Evolutionary conservation across 2,329 filamentous ascomycete species (phyloP), one percentile per base, ranked within the genome.

Genomic region (Colletotrichum lindemuthianum): DNA sequence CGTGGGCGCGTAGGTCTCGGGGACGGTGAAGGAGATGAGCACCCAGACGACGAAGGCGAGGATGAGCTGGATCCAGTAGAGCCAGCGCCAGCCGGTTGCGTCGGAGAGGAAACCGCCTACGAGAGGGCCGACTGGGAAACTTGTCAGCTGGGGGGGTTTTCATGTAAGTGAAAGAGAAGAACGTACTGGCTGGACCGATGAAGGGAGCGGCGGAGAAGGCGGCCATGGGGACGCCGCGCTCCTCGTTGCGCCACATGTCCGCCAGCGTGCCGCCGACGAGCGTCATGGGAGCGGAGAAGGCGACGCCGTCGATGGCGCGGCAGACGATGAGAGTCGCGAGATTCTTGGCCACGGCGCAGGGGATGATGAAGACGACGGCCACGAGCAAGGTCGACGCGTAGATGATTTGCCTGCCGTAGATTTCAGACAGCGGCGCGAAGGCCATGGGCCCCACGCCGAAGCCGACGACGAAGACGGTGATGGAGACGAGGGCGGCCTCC

Each of bases 41-140:
- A 90, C 65, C 87, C 90, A 96, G 70, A 90, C 86, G 52, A 89
- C 73, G 12, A 83, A 88, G 33, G 90, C 82, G 11, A 96, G 74
- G 72, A 97, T 96, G 10, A 96, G 81, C 72, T 95, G 92, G 70
- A 97, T 86, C 90, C 91, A 95, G 80, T 96, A 96, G 0, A 96
- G 81, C 91, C 92, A 96, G 69, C 92, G 81, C 92, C 92, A 96
- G 41, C 90, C 90, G 0, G 82, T 78, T 0, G 85, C 86, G 69
- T 93, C 90, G 8, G 85, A 84, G 2, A 96, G 81, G 73, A 88
- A 96, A 10, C 92, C 93, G 69, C 93, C 93, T 7, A 90, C 84
- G 1, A 97, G 83, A 8, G 91, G 90, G 66, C 90, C 90, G 68
- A 92, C 79, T 82, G 47, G 3, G 13, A 15, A 15, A 10, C 3